phyloP scores from a whole-genome alignment of 805 yeast species.

The Grigorovia yakushimaensis region DNA sequence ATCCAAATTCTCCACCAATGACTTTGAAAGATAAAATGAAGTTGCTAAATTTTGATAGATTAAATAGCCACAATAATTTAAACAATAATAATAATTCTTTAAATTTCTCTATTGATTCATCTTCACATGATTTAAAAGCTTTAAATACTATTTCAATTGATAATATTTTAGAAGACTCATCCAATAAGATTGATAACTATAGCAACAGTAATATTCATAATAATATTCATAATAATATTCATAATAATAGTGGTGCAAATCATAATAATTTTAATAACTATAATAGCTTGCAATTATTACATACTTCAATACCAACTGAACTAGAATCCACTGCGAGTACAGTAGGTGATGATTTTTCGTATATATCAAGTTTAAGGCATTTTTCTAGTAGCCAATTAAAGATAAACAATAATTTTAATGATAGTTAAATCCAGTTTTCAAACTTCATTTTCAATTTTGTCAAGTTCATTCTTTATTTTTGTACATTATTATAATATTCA shows the following conservation, averaged over 20 bases:
- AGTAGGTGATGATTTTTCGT: slow-evolving; percentile 24
- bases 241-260: not conserved
- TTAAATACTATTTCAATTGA: slow-evolving; percentile 3
- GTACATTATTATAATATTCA: too few relatives aligned
- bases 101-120: not conserved
- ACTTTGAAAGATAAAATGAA: slow-evolving; percentile 37
- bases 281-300: slow-evolving; percentile 2
- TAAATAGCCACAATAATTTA: not conserved
- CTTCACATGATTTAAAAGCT: slow-evolving; percentile 4
- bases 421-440: not conserved
- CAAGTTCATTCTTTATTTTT: too few relatives aligned
- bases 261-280: not conserved
- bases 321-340: slow-evolving; percentile 23
- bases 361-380: slow-evolving; percentile 5
- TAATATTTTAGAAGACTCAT: slow-evolving; percentile 1
- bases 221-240: not conserved
- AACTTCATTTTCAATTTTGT: too few relatives aligned
- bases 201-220: not conserved
- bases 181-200: not conserved
- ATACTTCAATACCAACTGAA: slow-evolving; percentile 7
- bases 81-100: not conserved
- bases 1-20: slow-evolving; percentile 32
- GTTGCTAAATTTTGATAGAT: slow-evolving; percentile 29
- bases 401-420: not conserved
- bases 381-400: not conserved